phyloP scores from a whole-genome alignment of 2,329 filamentous ascomycete genomes.

The Pyrenophora teres region DNA sequence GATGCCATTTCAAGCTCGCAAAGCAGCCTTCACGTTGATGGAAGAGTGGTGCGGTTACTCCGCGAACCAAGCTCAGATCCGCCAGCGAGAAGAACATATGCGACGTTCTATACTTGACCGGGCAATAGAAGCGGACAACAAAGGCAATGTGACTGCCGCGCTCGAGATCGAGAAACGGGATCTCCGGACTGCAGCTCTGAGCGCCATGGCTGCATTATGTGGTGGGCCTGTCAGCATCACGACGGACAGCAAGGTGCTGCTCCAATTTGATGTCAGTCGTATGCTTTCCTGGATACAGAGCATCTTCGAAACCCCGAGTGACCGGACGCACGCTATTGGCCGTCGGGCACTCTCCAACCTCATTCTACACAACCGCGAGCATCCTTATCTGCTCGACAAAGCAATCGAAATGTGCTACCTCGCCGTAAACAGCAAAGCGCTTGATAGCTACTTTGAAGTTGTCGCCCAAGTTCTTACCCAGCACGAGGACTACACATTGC shows the following conservation, averaged over 20 bases:
- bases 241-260: conserved; percentile 82
- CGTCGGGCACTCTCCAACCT: conserved; percentile 86
- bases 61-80: conserved; percentile 82
- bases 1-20: conserved; percentile 97
- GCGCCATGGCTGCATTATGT: conserved; percentile 93
- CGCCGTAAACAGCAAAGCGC: conserved; percentile 76
- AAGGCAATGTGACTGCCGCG: conserved; percentile 79
- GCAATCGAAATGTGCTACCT: conserved; percentile 91
- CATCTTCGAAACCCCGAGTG: conserved; percentile 90
- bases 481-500: conserved; percentile 77
- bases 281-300: conserved; percentile 96
- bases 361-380: conserved; percentile 86
- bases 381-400: conserved; percentile 82
- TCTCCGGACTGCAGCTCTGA: conserved; percentile 84
- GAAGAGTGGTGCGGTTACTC: conserved; percentile 99
- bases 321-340: conserved; percentile 89
- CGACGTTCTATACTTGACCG: conserved; percentile 81
- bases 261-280: conserved; percentile 89
- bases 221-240: conserved; percentile 81
- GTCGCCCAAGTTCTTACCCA: conserved; percentile 86
- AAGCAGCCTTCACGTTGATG: conserved; percentile 95
- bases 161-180: conserved; percentile 98
- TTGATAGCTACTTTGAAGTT: conserved; percentile 95
- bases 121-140: conserved; percentile 72
- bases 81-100: conserved; percentile 83